Evolutionary conservation across 164 flowering plant species (phyloP), one percentile per base, ranked within the genome.

Genomic region (Tetrastigma voinierianum): DNA sequence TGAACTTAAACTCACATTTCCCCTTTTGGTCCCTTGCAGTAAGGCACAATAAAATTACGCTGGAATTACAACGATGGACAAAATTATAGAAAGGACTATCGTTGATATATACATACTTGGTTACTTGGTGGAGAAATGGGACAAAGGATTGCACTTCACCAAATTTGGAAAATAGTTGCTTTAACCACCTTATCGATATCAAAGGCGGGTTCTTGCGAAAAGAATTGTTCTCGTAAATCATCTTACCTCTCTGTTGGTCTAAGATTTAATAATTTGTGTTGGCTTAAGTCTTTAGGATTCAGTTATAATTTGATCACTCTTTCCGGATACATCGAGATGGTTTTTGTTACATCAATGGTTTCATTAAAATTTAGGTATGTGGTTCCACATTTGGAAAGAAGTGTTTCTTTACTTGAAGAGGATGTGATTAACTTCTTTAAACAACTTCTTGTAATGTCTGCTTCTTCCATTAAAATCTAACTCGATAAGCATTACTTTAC

Each of bases 1-100:
- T 81, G 65, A 92, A 92, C 84, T 93, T 86, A 81, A 96, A 96
- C 48, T 90, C 99, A n/a, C n/a, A n/a, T n/a, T n/a, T 67, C 91
- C 89, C 99, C 99, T 74, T 69, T 88, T 23, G 98, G 98, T 57
- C 98, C 87, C 83, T 97, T 95, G 83, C 66, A 25, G 68, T 48
- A 74, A 70, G n/a, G 12, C 52, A 74, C 65, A 66, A 70, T n/a
- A 21, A 54, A 16, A 69, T 67, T 11, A 53, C 51, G 56, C n/a
- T 16, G 13, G 10, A 49, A 71, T 51, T 32, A 10, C 23, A 15
- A 9, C 43, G 25, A 56, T 12, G 47, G 45, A 2, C 23, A 17
- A 64, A 54, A 64, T 46, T 1, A 49, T 18, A 57, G 54, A n/a
- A n/a, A 76, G 21, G 14, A 49, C 18, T n/a, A 24, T n/a, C 46